Evolutionary conservation across 2,329 filamentous ascomycete species (phyloP), one percentile per base, ranked within the genome.

Genomic region (Bipolaris gigantea): DNA sequence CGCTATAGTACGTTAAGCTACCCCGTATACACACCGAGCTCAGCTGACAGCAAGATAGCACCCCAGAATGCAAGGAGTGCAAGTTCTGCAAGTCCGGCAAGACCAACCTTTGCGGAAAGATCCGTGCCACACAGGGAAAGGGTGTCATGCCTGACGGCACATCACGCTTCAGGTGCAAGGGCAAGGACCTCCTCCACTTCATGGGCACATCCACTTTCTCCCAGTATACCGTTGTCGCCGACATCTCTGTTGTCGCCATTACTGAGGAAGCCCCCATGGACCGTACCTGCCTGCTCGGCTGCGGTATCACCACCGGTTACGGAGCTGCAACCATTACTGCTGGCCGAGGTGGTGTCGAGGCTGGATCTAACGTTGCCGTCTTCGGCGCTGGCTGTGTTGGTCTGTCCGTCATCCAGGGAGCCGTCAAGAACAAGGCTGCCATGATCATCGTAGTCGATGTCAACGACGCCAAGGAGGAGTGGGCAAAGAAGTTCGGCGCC

Each of bases 51-150:
- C 34, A 6, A 23, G 33, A 33, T 71, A 96, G 92, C 83, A 97
- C 92, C 42, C 94, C 94, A 63, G 93, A 97, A 81, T 97, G 94
- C 82, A 83, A 85, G 66, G 93, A 97, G 78, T 99, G 94, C 87
- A 97, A 97, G 82, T 97, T 97, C 85, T 99, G 94, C 88, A 94
- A 91, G 79, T 97, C 93, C 38, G 94, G 93, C 80, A 99, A 99
- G 87, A 97, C 93, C 71, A 96, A 97, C 80, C 89, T 97, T 55
- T 97, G 93, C 80, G 94, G 94, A 76, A 97, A 97, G 86, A 99
- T 99, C 78, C 89, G 94, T 70, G 90, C 91, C 41, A 97, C 94
- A 40, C 94, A 99, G 80, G 94, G 94, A 69, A 89, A 87, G 77
- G 94, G 94, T 72, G 85, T 97, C 66, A 96, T 99, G 92, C 94